Base-by-base conservation (phyloP, 2,329 filamentous ascomycete genomes). In the Aspergillus uvarum region DNA sequence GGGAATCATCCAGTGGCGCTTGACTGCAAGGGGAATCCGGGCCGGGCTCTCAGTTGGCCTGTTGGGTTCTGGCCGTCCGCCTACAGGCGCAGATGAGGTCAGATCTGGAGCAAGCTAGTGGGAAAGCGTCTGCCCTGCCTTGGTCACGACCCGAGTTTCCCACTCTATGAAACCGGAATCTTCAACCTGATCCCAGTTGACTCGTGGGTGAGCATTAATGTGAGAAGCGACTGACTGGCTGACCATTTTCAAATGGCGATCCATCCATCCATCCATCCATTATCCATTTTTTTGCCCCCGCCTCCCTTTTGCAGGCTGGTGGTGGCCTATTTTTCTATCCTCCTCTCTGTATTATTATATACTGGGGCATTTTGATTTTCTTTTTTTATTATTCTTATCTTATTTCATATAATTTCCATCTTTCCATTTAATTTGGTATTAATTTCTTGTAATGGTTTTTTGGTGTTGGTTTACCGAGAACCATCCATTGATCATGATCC, bases 1-100 rank as follows among this genome's bases (percentile, higher is more conserved):
- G 16, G 38, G 38, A 44, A 44, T 44, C 38, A 16, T 10, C 14
- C 8, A 16, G 38, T 44, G 38, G 38, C 38, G 38, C 38, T 44
- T 44, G 38, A 44, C 44, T 55, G 53, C 53, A 55, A 55, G 53
- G 53, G 53, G 42, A 55, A 55, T 35, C 19, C 29, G 42, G 19
- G 53, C 53, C 53, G 53, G 53, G 29, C 24, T 44, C 14, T 19
- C 6, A 11, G 19, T 26, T 22, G 31, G 51, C 12, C 14, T 12
- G 38, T 44, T 44, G 38, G 38, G 38, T 44, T 44, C 38, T 44
- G 38, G 38, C 38, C 38, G 14, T 44, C 16, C 14, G 38, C 14
- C 29, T 52, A 16, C n/a, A 21, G 32, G 32, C n/a, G 50, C 26
- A 29, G 31, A 54, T 47, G 29, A 55, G 42, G 29, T 50, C 48